Evolutionary conservation across 2,329 filamentous ascomycete species (phyloP).

Genomic region (Aspergillus hortae): DNA sequence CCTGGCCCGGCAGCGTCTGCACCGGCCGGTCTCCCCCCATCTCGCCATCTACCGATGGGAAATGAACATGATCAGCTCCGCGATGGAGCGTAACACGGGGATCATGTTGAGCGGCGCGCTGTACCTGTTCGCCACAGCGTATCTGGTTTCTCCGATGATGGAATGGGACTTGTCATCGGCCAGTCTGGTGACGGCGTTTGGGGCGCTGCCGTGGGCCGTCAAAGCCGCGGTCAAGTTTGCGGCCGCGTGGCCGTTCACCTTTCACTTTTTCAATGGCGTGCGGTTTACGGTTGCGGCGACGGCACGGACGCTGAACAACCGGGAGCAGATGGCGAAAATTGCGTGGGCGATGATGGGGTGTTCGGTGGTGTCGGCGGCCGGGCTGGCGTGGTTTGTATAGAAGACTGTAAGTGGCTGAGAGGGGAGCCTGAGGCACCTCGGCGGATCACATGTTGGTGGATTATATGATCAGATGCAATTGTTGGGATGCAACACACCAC

Average conservation of each 20-base stretch:
- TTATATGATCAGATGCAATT: too few species aligned
- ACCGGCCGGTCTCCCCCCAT: slow-evolving; percentile 77
- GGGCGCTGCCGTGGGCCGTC: slow-evolving; percentile 50
- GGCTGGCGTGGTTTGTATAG: slow-evolving; percentile 1
- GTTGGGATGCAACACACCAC: too few species aligned
- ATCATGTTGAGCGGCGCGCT: slow-evolving; percentile 63
- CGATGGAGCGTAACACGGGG: slow-evolving; percentile 76
- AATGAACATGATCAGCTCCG: slow-evolving; percentile 72
- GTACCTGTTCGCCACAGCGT: slow-evolving; percentile 72
- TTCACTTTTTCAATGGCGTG: slow-evolving; percentile 61
- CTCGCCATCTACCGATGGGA: slow-evolving; percentile 75
- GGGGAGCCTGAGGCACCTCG: too few species aligned
- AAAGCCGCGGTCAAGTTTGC: slow-evolving; percentile 56
- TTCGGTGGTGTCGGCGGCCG: slow-evolving; percentile 4
- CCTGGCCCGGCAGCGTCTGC: slow-evolving; percentile 71
- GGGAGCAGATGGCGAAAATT: slow-evolving; percentile 6
- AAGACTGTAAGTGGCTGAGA: too few species aligned
- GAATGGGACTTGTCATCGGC: slow-evolving; percentile 63
- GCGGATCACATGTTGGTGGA: too few species aligned
- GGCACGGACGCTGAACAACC: slow-evolving; percentile 34
- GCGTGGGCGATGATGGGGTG: slow-evolving; percentile 15
- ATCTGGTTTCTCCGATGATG: slow-evolving; percentile 69
- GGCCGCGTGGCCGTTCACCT: slow-evolving; percentile 60
- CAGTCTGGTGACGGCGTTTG: slow-evolving; percentile 58
- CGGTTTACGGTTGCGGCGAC: slow-evolving; percentile 64